Base-by-base conservation (phyloP, 176 grass and related monocot genomes). In the Thinopyrum elongatum region DNA sequence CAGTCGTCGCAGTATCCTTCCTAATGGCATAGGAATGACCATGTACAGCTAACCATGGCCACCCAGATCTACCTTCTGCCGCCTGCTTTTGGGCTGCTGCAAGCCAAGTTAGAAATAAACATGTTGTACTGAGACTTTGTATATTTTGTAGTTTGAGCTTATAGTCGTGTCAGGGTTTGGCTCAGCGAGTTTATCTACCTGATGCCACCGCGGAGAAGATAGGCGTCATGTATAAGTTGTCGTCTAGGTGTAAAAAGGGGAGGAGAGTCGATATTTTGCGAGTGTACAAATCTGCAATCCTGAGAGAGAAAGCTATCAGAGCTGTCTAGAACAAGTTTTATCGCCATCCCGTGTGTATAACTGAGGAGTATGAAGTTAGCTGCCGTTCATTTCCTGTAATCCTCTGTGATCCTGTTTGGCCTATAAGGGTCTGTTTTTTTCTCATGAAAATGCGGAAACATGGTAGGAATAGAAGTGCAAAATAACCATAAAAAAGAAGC, bases 11-110 rank as follows among this genome's bases (percentile, higher is more conserved):
- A 84, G 15, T 91, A 90, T 82, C 87, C 85, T 82, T 89, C 89
- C 34, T 95, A 90, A 88, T 86, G 93, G 87, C 83, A 61, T 59
- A 84, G 83, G 75, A 84, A 92, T 87, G 92, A 93, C 65, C 79
- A 78, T 98, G 93, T 95, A 95, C 93, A 95, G 93, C 95, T 97
- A 97, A 97, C 94, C 83, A 91, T 90, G 88, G 93, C 88, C 87
- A 83, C 89, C 80, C 74, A 87, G 84, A 85, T 86, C 58, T 78
- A 63, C 85, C 81, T 84, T 89, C 55, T 70, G 89, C 80, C 83
- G 78, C 84, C 73, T 88, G 69, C 82, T 95, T 87, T 87, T 90
- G 70, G 82, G 90, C 72, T 90, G 83, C 82, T 93, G 80, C 89
- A 88, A 87, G 83, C 85, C 91, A 84, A 89, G 88, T 80, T 90